Evolutionary conservation across 306 rosid species (phyloP).

Genomic region (Coriaria nepalensis): DNA sequence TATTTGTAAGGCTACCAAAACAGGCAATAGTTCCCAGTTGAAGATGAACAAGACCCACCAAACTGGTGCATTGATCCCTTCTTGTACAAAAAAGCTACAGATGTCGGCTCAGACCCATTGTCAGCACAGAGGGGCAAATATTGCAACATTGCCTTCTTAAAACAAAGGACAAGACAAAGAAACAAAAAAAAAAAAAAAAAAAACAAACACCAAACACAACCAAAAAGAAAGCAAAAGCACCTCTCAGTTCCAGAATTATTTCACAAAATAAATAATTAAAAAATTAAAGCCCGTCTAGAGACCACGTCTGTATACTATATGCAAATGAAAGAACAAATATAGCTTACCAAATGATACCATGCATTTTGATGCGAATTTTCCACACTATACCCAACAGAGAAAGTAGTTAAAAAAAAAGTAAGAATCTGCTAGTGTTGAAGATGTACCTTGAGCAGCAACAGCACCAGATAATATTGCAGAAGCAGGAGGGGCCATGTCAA

Average conservation of each 20-base stretch:
- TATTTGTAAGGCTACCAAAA: slow-evolving; percentile 87
- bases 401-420: slow-evolving; percentile 50
- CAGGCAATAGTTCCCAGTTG: slow-evolving; percentile 77
- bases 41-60: slow-evolving; percentile 99
- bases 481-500: slow-evolving; percentile 97
- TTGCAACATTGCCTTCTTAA: slow-evolving; percentile 99
- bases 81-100: slow-evolving; percentile 98
- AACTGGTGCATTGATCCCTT: slow-evolving; percentile 93
- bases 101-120: slow-evolving; percentile 99
- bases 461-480: slow-evolving; percentile 64
- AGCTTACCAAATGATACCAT: slow-evolving; percentile 90
- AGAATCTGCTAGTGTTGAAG: slow-evolving; percentile 16
- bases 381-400: slow-evolving; percentile 72
- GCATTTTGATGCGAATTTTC: slow-evolving; percentile 87
- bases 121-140: slow-evolving; percentile 99
- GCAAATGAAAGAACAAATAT: slow-evolving; percentile 45
- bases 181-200: slow-evolving; percentile 78
- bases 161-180: slow-evolving; percentile 86
- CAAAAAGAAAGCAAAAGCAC: slow-evolving; percentile 86
- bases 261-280: slow-evolving; percentile 49
- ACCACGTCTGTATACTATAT: slow-evolving; percentile 33
- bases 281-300: slow-evolving; percentile 38
- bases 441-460: slow-evolving; percentile 60
- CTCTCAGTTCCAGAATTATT: slow-evolving; percentile 91
- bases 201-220: slow-evolving; percentile 97